A percentile compares a stretch with the other conserved stretches of the same genome.
Conservation (phyloP, 2,329 filamentous ascomycete genomes). For the Metarhizium sp. region DNA sequence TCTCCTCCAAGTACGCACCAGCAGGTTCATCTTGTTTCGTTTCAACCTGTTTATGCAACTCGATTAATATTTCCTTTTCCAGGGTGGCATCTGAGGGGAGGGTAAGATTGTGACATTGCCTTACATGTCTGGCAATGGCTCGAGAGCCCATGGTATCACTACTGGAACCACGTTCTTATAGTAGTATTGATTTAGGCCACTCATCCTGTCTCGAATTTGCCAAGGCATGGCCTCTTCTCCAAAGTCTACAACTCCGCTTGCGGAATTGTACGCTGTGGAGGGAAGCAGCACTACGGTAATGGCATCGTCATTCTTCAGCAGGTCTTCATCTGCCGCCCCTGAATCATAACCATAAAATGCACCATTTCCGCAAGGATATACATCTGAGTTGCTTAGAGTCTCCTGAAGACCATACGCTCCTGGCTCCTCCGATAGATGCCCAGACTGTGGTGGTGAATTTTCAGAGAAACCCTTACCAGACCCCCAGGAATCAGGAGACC, state of each 20-base stretch:
- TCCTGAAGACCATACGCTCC: background rate
- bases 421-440: background rate
- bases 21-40: constrained; percentile 71
- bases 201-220: background rate
- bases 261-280: background rate
- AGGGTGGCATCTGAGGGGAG: background rate
- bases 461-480: constrained; percentile 1
- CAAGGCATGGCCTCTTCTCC: constrained; percentile 1
- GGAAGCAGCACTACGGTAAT: background rate
- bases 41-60: constrained; percentile 2
- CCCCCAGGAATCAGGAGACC: constrained; percentile 6
- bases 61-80: background rate
- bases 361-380: background rate
- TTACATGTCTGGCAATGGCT: constrained; percentile 36
- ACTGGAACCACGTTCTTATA: constrained; percentile 66
- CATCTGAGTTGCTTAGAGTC: background rate
- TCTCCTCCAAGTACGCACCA: constrained; percentile 29
- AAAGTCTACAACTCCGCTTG: constrained; percentile 16
- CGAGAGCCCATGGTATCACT: constrained; percentile 36
- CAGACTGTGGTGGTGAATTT: constrained; percentile 1
- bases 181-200: constrained; percentile 21
- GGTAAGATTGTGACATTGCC: constrained; percentile 1
- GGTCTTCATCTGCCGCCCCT: background rate
- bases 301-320: background rate
- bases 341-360: background rate